phyloP scores from a whole-genome alignment of 1,139 yeast genomes.

The Candida smagusa region DNA sequence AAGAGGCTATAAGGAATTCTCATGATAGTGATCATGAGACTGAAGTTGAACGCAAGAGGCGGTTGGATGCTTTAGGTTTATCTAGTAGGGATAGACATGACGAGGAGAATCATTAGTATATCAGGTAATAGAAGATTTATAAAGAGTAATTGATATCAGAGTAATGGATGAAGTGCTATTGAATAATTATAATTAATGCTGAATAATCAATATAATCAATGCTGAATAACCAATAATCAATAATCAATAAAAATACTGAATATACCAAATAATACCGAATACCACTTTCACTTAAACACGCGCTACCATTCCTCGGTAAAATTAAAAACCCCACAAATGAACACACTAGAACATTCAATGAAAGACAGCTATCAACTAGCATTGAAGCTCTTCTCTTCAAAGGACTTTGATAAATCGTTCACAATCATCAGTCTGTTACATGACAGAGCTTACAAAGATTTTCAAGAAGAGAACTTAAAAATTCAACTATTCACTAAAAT shows the following conservation, averaged over 20 bases:
- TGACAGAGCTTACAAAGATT: constrained; percentile 20
- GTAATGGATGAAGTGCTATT: too few relatives aligned
- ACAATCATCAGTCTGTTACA: constrained; percentile 25
- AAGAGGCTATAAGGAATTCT: constrained; percentile 27
- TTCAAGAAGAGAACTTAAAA: constrained; percentile 23
- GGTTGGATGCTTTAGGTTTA: constrained; percentile 78
- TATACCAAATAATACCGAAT: too few relatives aligned
- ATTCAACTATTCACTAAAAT: constrained; percentile 33
- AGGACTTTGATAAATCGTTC: constrained; percentile 34
- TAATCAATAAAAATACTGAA: too few relatives aligned
- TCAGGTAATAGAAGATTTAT: too few relatives aligned
- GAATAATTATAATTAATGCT: too few relatives aligned
- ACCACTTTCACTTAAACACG: not conserved
- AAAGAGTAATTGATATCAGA: too few relatives aligned
- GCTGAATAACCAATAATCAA: too few relatives aligned
- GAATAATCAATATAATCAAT: too few relatives aligned
- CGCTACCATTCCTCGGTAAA: constrained; percentile 3
- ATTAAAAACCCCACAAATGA: not conserved
- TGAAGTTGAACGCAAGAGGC: constrained; percentile 66
- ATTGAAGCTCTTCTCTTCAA: constrained; percentile 39
- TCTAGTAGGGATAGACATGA: constrained; percentile 46
- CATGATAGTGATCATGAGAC: constrained; percentile 49
- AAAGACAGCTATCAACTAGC: constrained; percentile 34
- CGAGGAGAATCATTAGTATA: constrained; percentile 47
- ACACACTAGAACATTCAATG: constrained; percentile 15